Conservation (phyloP, 169 alveolate species). For the Eimeria brunetti region DNA sequence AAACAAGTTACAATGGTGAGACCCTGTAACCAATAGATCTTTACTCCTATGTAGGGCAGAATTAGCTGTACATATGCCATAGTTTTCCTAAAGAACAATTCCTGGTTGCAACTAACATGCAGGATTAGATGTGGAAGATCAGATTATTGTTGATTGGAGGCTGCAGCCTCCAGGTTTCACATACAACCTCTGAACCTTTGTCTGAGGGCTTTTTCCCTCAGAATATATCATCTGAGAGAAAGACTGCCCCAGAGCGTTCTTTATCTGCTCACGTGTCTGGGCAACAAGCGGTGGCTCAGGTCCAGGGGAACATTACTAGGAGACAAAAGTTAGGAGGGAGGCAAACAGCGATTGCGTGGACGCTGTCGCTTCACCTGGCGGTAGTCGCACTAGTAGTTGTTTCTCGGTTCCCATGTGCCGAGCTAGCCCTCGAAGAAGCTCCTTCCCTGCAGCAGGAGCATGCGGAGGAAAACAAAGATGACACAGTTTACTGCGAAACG, state of each 20-base stretch:
- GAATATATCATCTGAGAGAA: not conserved
- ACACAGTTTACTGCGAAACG: conserved; percentile 8
- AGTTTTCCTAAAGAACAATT: not conserved
- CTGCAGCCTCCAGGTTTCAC: not conserved
- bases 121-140: not conserved
- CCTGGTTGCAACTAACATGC: not conserved
- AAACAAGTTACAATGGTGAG: not conserved
- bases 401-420: not conserved
- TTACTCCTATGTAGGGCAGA: not conserved
- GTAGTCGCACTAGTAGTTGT: not conserved
- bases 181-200: too few species aligned
- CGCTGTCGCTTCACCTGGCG: not conserved
- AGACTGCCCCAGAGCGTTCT: not conserved
- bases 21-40: not conserved
- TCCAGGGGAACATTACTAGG: not conserved
- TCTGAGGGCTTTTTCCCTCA: not conserved
- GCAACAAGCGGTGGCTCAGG: not conserved
- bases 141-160: not conserved
- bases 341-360: not conserved
- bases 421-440: not conserved
- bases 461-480: not conserved
- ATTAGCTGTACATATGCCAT: not conserved
- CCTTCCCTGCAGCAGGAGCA: not conserved
- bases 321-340: not conserved
- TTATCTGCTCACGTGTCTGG: not conserved